These are phyloP conservation scores for Dichotomopilus funicola DNA, from an alignment of 2,329 filamentous ascomycete genomes.

Conservation along the genomic window DNA sequence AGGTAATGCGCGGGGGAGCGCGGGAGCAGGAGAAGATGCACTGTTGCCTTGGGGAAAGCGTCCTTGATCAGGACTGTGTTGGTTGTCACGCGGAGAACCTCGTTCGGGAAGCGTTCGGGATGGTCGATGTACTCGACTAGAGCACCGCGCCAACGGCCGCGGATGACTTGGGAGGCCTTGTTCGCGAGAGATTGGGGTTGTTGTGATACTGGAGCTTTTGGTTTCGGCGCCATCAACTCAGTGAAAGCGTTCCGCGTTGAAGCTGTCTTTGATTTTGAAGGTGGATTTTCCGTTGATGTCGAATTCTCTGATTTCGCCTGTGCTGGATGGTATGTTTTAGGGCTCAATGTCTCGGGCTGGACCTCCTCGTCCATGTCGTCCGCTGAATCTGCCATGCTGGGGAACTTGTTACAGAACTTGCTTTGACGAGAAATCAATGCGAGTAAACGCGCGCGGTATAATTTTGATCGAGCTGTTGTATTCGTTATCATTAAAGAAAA, in stretches of 20 bases:
- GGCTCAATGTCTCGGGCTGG: background rate
- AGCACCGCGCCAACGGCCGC: conserved; percentile 42
- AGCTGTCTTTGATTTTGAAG: background rate
- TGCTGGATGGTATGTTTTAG: background rate
- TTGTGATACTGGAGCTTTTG: conserved; percentile 29
- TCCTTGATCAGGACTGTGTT: conserved; percentile 74
- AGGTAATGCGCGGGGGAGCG: conserved; percentile 55
- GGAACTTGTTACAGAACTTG: background rate
- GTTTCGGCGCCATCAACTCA: conserved; percentile 48
- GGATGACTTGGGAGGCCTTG: conserved; percentile 13
- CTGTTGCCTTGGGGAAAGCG: conserved; percentile 73
- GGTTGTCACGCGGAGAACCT: conserved; percentile 60
- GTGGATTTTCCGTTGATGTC: background rate
- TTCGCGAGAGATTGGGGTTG: conserved; percentile 5
- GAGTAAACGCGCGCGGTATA: no score
- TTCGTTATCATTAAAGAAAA: no score
- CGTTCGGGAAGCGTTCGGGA: conserved; percentile 53
- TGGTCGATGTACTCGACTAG: conserved; percentile 60
- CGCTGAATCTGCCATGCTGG: conserved; percentile 9
- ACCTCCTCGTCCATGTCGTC: conserved; percentile 13
- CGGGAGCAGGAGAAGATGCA: conserved; percentile 85
- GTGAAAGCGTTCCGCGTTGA: conserved; percentile 34
- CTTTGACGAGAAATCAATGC: no score
- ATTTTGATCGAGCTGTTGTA: no score
- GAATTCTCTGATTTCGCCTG: no score